Percentiles rank a stretch among this genome's conserved stretches.
phyloP scores from a whole-genome alignment of 768 basidiomycete genomes.

The Trametes villosa region DNA sequence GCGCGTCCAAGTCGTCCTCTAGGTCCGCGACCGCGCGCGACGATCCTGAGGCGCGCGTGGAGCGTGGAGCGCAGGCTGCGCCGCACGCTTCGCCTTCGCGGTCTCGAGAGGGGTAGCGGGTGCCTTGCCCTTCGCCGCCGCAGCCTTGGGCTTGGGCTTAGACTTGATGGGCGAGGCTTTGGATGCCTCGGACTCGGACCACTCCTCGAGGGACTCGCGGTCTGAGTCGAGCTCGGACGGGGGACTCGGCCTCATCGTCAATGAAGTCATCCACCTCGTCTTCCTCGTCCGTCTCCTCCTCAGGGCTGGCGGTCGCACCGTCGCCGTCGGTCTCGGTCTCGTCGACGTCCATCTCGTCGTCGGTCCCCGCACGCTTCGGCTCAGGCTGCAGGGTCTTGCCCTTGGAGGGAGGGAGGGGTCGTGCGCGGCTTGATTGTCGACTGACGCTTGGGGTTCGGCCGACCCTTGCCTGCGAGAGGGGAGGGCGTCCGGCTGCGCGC shows the following conservation, averaged over 20 bases:
- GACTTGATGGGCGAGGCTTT: slow-evolving; percentile 7
- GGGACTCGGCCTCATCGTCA: slow-evolving; percentile 44
- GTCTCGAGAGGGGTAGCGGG: slow-evolving; percentile 35
- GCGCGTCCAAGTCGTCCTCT: slow-evolving; percentile 45
- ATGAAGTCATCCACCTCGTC: slow-evolving; percentile 21
- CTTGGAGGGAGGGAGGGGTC: not conserved
- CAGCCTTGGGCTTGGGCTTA: slow-evolving; percentile 26
- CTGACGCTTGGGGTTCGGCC: slow-evolving; percentile 12
- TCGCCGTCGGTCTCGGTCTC: slow-evolving; percentile 31
- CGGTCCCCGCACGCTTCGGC: not conserved
- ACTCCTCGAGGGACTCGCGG: slow-evolving; percentile 6
- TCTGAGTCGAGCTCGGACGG: slow-evolving; percentile 17
- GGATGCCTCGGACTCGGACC: slow-evolving; percentile 14
- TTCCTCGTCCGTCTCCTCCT: slow-evolving; percentile 15
- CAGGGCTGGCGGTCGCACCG: slow-evolving; percentile 14
- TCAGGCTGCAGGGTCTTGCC: not conserved
- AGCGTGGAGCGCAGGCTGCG: slow-evolving; percentile 2
- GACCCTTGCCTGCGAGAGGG: slow-evolving; percentile 41
- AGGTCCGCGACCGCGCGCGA: slow-evolving; percentile 31
- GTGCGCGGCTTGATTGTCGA: slow-evolving; percentile 14
- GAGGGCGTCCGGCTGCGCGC: slow-evolving; percentile 36
- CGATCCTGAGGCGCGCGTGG: slow-evolving; percentile 6
- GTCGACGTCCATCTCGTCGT: slow-evolving; percentile 22
- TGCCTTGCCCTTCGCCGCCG: slow-evolving; percentile 27
- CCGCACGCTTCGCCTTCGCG: slow-evolving; percentile 38